Evolutionary conservation across 2,329 filamentous ascomycete genomes (phyloP).

Genomic region (Tolypocladium pustulatum): DNA sequence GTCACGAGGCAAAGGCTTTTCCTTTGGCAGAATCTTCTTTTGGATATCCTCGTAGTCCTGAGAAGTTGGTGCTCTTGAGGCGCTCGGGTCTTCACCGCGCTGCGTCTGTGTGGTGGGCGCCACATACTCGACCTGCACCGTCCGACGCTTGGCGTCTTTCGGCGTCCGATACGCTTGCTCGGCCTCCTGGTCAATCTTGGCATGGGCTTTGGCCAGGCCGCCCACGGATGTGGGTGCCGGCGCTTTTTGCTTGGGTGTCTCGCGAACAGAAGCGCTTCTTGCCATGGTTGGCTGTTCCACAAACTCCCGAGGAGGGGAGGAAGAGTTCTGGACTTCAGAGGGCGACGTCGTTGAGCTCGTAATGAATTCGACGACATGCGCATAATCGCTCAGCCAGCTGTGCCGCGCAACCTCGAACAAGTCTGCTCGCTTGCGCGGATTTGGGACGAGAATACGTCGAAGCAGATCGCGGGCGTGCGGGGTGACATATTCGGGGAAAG

Average conservation of each 20-base stretch:
- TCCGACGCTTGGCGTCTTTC: constrained; percentile 84
- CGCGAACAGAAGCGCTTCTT: constrained; percentile 88
- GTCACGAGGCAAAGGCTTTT: constrained; percentile 52
- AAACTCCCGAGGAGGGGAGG: constrained; percentile 47
- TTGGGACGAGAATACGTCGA: constrained; percentile 86
- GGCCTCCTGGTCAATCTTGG: constrained; percentile 58
- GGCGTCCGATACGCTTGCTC: constrained; percentile 49
- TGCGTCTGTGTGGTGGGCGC: constrained; percentile 79
- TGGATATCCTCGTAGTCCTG: constrained; percentile 32
- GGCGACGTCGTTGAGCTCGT: constrained; percentile 89
- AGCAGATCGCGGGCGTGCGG: constrained; percentile 90
- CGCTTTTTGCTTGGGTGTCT: constrained; percentile 62
- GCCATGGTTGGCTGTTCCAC: constrained; percentile 52
- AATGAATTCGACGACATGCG: constrained; percentile 93
- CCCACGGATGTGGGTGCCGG: constrained; percentile 38
- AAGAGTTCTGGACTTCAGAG: constrained; percentile 73
- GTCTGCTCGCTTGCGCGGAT: constrained; percentile 88
- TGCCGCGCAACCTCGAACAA: constrained; percentile 95
- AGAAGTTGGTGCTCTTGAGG: constrained; percentile 16
- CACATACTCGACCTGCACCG: constrained; percentile 96
- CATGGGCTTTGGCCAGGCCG: constrained; percentile 63
- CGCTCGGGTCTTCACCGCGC: constrained; percentile 41
- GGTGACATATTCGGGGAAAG: constrained; percentile 97
- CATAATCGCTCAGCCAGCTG: constrained; percentile 95
- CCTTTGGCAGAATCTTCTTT: constrained; percentile 24